phyloP scores from a whole-genome alignment of 257 asterid species.

The Petunia secreta region DNA sequence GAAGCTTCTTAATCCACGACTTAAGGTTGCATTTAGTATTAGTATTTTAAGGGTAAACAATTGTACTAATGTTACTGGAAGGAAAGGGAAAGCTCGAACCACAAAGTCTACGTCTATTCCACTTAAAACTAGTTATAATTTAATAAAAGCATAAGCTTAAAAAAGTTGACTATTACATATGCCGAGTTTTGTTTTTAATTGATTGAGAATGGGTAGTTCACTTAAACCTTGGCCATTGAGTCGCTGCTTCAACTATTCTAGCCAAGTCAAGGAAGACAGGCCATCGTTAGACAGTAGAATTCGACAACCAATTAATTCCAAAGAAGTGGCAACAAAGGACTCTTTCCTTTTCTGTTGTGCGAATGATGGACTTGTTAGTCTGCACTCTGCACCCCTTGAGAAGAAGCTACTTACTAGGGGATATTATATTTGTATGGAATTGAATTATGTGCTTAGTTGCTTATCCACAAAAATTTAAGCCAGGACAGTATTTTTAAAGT shows the following conservation, averaged over 20 bases:
- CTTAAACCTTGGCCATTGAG: no score
- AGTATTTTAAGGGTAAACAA: neutral
- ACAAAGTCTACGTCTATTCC: neutral
- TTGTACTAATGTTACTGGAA: neutral
- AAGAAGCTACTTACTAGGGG: no score
- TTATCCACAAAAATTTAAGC: no score
- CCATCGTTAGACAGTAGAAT: neutral
- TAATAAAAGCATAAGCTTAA: neutral
- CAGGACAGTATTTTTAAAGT: no score
- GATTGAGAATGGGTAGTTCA: no score
- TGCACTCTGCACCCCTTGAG: no score
- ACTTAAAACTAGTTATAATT: neutral
- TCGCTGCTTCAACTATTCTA: neutral
- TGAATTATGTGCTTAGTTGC: no score
- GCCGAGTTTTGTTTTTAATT: neutral
- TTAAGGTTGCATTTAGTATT: neutral
- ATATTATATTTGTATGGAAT: no score
- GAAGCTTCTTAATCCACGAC: neutral
- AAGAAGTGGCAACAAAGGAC: no score
- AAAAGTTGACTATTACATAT: conserved; percentile 11
- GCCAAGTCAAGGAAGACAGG: neutral
- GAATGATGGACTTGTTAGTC: no score
- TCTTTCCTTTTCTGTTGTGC: no score
- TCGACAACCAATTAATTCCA: neutral
- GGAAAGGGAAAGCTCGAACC: conserved; percentile 17